Percentiles rank a stretch among this genome's conserved stretches.
These are phyloP conservation scores for Chrysochromulina parva DNA, from an alignment of 78 protist genomes.

Conservation along the genomic window DNA sequence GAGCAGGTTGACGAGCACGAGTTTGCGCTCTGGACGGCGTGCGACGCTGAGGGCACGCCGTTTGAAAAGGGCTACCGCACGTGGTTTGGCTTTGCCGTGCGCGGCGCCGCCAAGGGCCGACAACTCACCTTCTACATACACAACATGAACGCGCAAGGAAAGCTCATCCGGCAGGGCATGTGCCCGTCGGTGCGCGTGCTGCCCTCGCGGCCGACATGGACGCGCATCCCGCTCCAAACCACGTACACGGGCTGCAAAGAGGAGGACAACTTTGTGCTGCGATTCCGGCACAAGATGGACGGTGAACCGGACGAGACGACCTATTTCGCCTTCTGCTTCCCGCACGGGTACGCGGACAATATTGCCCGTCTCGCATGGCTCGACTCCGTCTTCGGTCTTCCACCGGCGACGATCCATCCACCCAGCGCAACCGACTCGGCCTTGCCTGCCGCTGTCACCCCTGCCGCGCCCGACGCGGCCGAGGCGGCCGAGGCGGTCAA, in stretches of 20 bases:
- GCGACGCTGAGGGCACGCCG: slow-evolving; percentile 27
- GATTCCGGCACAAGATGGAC: not conserved
- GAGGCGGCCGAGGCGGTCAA: too few relatives aligned
- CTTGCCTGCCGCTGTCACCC: too few relatives aligned
- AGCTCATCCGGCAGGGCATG: slow-evolving; percentile 34
- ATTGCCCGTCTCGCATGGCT: not conserved
- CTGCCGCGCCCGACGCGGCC: too few relatives aligned
- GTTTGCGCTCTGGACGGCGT: slow-evolving; percentile 19
- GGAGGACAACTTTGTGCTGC: slow-evolving; percentile 12
- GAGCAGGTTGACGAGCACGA: not conserved
- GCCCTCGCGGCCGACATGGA: slow-evolving; percentile 19
- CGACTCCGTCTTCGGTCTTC: not conserved
- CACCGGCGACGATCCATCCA: not conserved
- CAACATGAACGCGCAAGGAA: slow-evolving; percentile 35
- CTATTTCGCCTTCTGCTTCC: slow-evolving; percentile 46
- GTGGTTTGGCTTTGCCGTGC: slow-evolving; percentile 25
- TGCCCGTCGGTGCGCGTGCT: slow-evolving; percentile 3
- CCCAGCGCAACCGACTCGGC: too few relatives aligned
- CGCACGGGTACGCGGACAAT: slow-evolving; percentile 25
- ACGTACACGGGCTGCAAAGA: not conserved
- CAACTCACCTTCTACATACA: not conserved
- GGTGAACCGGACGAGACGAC: not conserved
- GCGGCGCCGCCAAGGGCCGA: not conserved
- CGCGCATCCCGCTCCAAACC: not conserved
- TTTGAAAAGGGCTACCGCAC: not conserved